These are phyloP conservation scores for Plasmopara muralis DNA, from an alignment of 352 stramenopile genomes.

Conservation along the genomic window DNA sequence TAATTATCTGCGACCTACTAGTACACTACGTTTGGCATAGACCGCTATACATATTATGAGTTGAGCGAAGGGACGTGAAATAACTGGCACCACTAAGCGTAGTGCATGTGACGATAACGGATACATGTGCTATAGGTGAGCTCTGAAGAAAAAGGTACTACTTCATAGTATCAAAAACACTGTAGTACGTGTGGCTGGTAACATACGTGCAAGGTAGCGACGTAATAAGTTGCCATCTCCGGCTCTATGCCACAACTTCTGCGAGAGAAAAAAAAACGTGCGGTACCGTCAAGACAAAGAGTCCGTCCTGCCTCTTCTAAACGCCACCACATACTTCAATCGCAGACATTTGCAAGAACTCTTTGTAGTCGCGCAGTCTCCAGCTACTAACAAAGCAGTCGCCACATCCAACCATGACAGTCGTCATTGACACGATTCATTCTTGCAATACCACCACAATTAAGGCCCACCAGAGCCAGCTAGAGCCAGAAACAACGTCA, in stretches of 20 bases:
- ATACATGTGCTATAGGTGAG: too few species aligned
- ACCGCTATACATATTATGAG: too few species aligned
- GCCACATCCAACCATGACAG: constrained; percentile 13
- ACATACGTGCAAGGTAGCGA: background rate
- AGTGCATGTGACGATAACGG: too few species aligned
- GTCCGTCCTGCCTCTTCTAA: constrained; percentile 15
- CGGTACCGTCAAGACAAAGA: constrained; percentile 10
- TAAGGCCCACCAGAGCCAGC: constrained; percentile 14
- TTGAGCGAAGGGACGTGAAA: too few species aligned
- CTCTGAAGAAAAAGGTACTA: too few species aligned
- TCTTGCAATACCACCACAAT: constrained; percentile 19
- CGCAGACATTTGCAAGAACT: background rate
- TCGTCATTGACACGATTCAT: constrained; percentile 28
- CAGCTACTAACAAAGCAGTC: background rate
- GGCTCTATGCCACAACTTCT: constrained; percentile 17
- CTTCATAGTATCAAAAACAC: background rate
- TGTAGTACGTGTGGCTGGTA: background rate
- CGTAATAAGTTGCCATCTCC: background rate
- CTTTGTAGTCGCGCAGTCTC: constrained; percentile 4
- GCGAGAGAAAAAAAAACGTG: constrained; percentile 9
- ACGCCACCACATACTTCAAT: constrained; percentile 16
- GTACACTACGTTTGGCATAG: too few species aligned
- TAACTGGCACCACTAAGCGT: too few species aligned
- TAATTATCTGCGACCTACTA: too few species aligned
- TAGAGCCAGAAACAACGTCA: constrained; percentile 16